phyloP scores from a whole-genome alignment of 345 rosid genomes.

The Aurinia saxatilis region DNA sequence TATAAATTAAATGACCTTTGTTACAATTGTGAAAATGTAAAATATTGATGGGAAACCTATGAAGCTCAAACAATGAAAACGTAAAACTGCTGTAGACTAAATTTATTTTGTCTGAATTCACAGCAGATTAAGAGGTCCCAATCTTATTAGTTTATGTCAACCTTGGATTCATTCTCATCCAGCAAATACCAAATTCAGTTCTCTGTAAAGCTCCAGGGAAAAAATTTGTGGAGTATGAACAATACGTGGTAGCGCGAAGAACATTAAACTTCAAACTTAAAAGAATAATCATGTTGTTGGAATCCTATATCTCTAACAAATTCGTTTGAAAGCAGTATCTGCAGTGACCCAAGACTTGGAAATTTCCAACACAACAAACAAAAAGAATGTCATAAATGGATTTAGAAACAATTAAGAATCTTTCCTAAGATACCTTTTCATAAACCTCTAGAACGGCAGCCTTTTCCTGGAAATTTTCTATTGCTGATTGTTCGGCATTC shows the following conservation, averaged over 20 bases:
- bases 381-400: neutral
- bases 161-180: neutral
- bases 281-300: neutral
- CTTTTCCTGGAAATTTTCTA: conserved; percentile 64
- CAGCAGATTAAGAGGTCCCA: neutral
- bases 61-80: neutral
- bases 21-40: neutral
- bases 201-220: neutral
- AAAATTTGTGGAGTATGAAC: neutral
- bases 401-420: neutral
- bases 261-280: conserved; percentile 1
- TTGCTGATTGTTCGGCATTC: conserved; percentile 62
- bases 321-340: neutral
- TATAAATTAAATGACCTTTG: neutral
- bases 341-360: neutral
- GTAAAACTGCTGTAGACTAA: neutral
- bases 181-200: conserved; percentile 1
- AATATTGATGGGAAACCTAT: neutral
- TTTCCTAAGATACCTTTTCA: conserved; percentile 50
- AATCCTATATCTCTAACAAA: neutral
- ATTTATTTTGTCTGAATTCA: neutral
- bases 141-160: neutral
- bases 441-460: conserved; percentile 60
- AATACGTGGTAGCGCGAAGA: neutral
- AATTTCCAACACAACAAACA: neutral